Evolutionary conservation across 306 rosid species (phyloP), one percentile per base, ranked within the genome.

Genomic region (Canavalia gladiata): DNA sequence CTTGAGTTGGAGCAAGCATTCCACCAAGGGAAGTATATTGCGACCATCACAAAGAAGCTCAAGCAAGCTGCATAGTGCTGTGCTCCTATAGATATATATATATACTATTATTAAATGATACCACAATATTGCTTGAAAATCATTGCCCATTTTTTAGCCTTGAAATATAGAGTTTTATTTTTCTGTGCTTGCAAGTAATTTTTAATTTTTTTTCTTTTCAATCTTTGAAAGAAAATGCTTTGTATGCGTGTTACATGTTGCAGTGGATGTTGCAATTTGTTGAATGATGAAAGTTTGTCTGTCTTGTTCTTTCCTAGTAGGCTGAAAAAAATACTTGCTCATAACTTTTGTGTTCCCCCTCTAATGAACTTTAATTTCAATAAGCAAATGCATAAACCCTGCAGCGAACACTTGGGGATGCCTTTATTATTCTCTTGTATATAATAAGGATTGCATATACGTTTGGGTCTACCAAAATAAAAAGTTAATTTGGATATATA

Each of bases 11-110:
- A 87, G 84, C 97, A 90, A 84, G 98, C 98, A 49, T 91, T 92
- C 85, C 97, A 94, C 87, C 98, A 94, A 85, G 98, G 98, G 55
- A 91, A 94, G 85, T 85, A 90, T 78, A 74, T 94, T 62, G 98
- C 97, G 78, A 47, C 90, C 79, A 89, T 92, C 90, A 88, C 98
- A 79, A 94, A 92, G 94, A 94, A 91, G 87, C 97, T 94, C 84
- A 94, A 94, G 91, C 91, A 86, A 84, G 84, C 90, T 66, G 91
- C 95, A 59, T 92, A 70, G 85, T 65, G 69, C 18, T 63, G 57
- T 2, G 1, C 33, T 81, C 68, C n/a, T 76, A 87, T 37, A 68
- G 10, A 69, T 65, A 18, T 18, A 18, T 18, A 18, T 18, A 71
- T 51, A 79, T 75, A 75, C 83, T 58, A 87, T n/a, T 64, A 65